phyloP scores from a whole-genome alignment of 2,329 filamentous ascomycete species.

The Ophiostoma sp. region DNA sequence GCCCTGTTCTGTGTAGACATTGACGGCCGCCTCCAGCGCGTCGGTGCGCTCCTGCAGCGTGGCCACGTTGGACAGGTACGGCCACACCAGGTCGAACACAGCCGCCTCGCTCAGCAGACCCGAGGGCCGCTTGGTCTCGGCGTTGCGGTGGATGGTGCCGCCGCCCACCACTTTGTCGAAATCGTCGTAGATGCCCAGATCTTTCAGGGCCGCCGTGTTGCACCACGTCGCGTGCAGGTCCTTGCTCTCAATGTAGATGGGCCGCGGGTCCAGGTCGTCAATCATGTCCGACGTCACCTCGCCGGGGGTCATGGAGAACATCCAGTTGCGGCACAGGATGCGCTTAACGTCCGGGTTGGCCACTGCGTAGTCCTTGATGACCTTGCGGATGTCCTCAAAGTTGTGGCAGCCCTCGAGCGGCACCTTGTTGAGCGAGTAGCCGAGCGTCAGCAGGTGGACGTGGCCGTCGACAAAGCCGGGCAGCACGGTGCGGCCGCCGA shows the following conservation, averaged over 20 bases:
- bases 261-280: conserved; percentile 50
- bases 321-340: conserved; percentile 56
- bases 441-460: conserved; percentile 57
- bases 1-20: conserved; percentile 50
- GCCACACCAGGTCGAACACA: conserved; percentile 56
- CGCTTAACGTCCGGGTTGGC: conserved; percentile 47
- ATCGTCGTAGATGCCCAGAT: conserved; percentile 47
- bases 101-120: conserved; percentile 57
- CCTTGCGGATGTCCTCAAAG: conserved; percentile 50
- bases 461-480: conserved; percentile 60
- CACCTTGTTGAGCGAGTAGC: conserved; percentile 54
- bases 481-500: conserved; percentile 46
- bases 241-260: conserved; percentile 58
- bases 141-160: conserved; percentile 53
- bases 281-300: conserved; percentile 51
- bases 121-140: conserved; percentile 44
- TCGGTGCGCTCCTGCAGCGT: conserved; percentile 50
- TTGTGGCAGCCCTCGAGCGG: conserved; percentile 48
- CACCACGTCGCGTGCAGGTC: conserved; percentile 59
- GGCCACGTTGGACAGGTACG: conserved; percentile 51
- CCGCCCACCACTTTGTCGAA: conserved; percentile 46
- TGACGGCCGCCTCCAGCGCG: conserved; percentile 48
- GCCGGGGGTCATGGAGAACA: conserved; percentile 56
- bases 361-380: conserved; percentile 47
- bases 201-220: conserved; percentile 52